Evolutionary conservation across 139 green algal species (phyloP), one percentile per base, ranked within the genome.

Genomic region (Coccomyxa sp.): DNA sequence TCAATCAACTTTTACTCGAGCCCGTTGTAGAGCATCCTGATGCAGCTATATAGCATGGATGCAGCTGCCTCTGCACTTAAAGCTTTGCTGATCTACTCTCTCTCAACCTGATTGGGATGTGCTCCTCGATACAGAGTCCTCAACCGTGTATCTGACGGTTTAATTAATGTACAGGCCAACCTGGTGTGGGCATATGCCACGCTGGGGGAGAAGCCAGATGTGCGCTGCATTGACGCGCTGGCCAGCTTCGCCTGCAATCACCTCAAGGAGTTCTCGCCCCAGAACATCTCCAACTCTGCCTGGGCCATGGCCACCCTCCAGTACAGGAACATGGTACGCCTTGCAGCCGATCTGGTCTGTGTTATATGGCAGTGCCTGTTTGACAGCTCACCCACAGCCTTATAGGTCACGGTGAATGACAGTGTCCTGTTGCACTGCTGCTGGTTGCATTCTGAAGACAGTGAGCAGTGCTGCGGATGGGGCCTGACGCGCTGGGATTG

Each of bases 211-310:
- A 12, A 55, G 14, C 70, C 70, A 7, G 70, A 22, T 3, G 31
- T 64, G 33, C 37, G 18, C 10, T 78, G 50, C n/a, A 9, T 70
- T 8, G 33, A 41, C 12, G n/a, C 40, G 7, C 40, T 82, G 40
- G 29, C 76, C 18, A 37, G 37, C 14, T 78, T 79, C 6, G 77
- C 78, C 0, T 18, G 50, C 29, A 35, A 41, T 8, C 44, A 70
- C 58, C 74, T 86, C n/a, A 37, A 5, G 31, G 39, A 86, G 14
- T 88, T 83, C 70, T 55, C 73, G 10, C 81, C 81, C 22, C 86
- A 90, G 75, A 86, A 90, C 77, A 76, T 89, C 36, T 76, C 35
- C 50, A 91, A 91, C 83, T 84, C 77, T 4, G 70, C 75, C 18
- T 91, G 86, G 86, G 76, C 77, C 22, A 55, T 91, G 76, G 86